Conservation (phyloP, 306 rosid species). For the Vigna angularis region DNA sequence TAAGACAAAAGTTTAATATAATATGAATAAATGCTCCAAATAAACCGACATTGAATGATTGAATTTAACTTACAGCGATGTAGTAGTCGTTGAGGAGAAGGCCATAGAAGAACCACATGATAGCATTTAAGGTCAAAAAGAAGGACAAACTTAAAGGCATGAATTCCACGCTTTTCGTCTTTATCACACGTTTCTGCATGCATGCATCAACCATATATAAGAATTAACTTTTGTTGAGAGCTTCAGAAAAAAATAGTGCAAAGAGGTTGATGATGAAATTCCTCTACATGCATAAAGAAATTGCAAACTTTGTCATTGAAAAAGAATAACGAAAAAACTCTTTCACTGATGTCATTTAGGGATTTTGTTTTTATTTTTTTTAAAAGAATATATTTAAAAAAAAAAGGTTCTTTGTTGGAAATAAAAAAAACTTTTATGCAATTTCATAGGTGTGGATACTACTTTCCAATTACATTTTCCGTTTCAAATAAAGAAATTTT, state of each 20-base stretch:
- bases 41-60: not conserved
- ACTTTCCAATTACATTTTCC: too few species aligned
- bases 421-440: too few species aligned
- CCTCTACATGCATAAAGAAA: not conserved
- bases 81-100: conserved; percentile 73
- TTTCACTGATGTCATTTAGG: too few species aligned
- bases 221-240: not conserved
- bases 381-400: too few species aligned
- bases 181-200: conserved; percentile 72
- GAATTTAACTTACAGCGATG: conserved; percentile 66
- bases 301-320: not conserved
- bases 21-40: not conserved
- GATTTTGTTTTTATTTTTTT: too few species aligned
- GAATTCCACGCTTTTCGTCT: conserved; percentile 82
- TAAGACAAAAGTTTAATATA: not conserved
- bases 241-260: too few species aligned
- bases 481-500: too few species aligned
- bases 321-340: too few species aligned
- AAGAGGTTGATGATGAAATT: too few species aligned
- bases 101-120: conserved; percentile 98
- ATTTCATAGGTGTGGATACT: too few species aligned
- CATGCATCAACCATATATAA: not conserved
- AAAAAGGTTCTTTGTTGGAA: too few species aligned
- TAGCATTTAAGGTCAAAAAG: conserved; percentile 79
- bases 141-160: conserved; percentile 87